phyloP scores from a whole-genome alignment of 2,329 filamentous ascomycete species.

The Aspergillus quadrilineatus region DNA sequence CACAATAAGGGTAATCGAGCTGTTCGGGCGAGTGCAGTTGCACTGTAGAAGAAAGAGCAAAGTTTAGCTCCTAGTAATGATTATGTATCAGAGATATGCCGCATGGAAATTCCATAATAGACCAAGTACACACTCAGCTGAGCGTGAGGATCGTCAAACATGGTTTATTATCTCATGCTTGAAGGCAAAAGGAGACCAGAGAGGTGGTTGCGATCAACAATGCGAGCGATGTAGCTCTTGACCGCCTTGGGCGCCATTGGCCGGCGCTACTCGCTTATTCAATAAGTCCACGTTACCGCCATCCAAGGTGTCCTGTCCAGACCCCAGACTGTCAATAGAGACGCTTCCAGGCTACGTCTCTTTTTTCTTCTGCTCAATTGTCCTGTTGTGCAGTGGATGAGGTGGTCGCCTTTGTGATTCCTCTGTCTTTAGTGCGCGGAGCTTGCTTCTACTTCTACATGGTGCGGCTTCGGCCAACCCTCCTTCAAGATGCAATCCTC shows the following conservation, averaged over 20 bases:
- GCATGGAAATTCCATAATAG: neutral
- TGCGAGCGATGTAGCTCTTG: conserved; percentile 19
- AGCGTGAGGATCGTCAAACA: neutral
- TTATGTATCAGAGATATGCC: neutral
- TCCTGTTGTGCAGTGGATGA: conserved; percentile 33
- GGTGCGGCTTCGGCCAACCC: conserved; percentile 45
- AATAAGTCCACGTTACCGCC: conserved; percentile 41
- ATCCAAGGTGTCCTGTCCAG: conserved; percentile 30
- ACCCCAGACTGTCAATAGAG: conserved; percentile 24
- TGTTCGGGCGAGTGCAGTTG: neutral
- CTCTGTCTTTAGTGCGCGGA: conserved; percentile 35
- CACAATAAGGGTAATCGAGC: neutral
- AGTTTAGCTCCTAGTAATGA: neutral
- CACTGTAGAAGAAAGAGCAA: neutral
- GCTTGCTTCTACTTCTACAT: conserved; percentile 41
- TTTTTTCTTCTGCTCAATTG: conserved; percentile 25
- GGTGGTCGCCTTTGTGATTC: conserved; percentile 31
- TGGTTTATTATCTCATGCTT: neutral
- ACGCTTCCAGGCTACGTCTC: conserved; percentile 26
- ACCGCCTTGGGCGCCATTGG: conserved; percentile 36
- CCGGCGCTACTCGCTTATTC: conserved; percentile 36
- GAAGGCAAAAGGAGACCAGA: neutral
- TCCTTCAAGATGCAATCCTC: conserved; percentile 46
- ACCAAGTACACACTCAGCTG: neutral
- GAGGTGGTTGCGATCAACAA: neutral